phyloP scores from a whole-genome alignment of 116 monocot genomes.

The Papilionanthe hybrid region DNA sequence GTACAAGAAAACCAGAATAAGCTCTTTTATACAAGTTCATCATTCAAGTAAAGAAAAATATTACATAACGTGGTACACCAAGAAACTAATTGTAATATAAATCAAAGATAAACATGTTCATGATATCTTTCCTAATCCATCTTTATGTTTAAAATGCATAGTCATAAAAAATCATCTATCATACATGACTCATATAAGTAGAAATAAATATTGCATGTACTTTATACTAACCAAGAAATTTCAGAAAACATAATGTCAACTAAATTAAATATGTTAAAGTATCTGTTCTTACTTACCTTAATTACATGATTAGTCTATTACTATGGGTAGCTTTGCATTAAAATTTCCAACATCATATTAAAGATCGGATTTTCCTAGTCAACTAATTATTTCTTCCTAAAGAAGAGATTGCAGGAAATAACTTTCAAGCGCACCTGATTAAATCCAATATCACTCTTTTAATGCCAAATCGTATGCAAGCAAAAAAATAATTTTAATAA shows the following conservation, averaged over 20 bases:
- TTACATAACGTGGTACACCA: not conserved
- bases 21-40: not conserved
- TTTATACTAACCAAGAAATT: not conserved
- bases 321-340: not conserved
- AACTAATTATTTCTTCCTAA: not conserved
- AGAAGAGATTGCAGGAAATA: not conserved
- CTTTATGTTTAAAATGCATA: not conserved
- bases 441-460: not conserved
- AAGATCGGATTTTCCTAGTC: not conserved
- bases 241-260: not conserved
- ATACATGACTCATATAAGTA: not conserved
- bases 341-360: not conserved
- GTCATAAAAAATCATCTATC: not conserved
- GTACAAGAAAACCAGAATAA: constrained; percentile 15
- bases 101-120: not conserved
- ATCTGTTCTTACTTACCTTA: not conserved
- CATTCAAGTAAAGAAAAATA: not conserved
- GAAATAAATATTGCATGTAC: not conserved
- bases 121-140: not conserved
- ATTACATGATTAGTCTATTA: not conserved
- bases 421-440: not conserved
- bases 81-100: not conserved
- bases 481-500: not conserved
- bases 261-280: not conserved
- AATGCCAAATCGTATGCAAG: not conserved